phyloP scores from a whole-genome alignment of 2,329 filamentous ascomycete genomes.

The Polychaeton citri region DNA sequence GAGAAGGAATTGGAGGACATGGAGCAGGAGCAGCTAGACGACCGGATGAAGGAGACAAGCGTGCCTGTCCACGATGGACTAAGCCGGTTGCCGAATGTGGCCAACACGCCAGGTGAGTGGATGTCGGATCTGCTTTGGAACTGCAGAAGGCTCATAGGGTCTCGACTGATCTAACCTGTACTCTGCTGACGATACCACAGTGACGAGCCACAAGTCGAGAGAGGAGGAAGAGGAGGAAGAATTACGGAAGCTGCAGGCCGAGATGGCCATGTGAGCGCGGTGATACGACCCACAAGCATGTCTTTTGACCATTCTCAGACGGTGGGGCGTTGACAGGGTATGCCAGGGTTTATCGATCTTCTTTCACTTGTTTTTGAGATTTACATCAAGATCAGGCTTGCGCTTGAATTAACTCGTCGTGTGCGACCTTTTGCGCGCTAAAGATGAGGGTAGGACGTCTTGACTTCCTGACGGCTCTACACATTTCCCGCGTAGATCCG shows the following conservation, averaged over 20 bases:
- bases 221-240: constrained; percentile 96
- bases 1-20: constrained; percentile 73
- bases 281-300: no score
- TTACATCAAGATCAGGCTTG: no score
- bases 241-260: constrained; percentile 79
- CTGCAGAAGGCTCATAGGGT: background rate
- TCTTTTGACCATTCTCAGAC: no score
- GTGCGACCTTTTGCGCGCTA: no score
- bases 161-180: background rate
- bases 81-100: constrained; percentile 61
- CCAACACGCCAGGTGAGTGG: constrained; percentile 39
- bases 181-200: background rate
- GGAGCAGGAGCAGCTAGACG: constrained; percentile 85
- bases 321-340: no score
- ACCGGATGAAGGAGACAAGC: constrained; percentile 81
- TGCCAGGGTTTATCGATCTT: no score
- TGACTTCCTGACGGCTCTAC: no score
- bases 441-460: no score
- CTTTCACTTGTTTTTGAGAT: no score
- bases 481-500: no score
- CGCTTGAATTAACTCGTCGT: no score
- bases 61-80: constrained; percentile 72
- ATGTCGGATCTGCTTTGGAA: constrained; percentile 42
- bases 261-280: constrained; percentile 90
- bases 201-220: constrained; percentile 24